These are phyloP conservation scores for Aspergillus sparsus DNA, from an alignment of 495 filamentous ascomycete species.

Conservation along the genomic window DNA sequence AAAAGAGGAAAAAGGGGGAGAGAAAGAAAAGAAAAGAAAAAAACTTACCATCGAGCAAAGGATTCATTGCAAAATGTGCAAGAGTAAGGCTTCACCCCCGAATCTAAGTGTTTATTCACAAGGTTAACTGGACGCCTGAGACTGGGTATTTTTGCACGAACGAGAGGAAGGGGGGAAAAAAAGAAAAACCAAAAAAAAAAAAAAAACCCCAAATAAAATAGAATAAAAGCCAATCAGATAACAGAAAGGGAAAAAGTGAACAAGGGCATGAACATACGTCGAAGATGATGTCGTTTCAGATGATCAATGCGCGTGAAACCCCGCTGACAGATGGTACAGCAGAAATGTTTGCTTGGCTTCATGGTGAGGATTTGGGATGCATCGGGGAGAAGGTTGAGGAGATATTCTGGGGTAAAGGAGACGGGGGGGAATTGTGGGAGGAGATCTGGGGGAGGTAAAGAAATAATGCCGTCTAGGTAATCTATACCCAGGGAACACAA, in stretches of 20 bases:
- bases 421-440: slow-evolving; percentile 13
- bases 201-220: neutral
- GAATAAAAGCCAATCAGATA: neutral
- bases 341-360: slow-evolving; percentile 50
- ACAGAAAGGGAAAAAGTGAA: slow-evolving; percentile 14
- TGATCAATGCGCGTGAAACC: slow-evolving; percentile 53
- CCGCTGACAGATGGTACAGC: slow-evolving; percentile 49
- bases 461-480: no score
- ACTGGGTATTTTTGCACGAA: neutral
- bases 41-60: slow-evolving; percentile 48
- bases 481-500: no score
- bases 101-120: slow-evolving; percentile 32
- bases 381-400: slow-evolving; percentile 39
- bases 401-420: slow-evolving; percentile 31
- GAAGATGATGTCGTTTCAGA: slow-evolving; percentile 49
- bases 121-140: slow-evolving; percentile 20
- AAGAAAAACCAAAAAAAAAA: slow-evolving; percentile 1
- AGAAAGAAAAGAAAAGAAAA: neutral
- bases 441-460: slow-evolving; percentile 13
- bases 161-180: neutral
- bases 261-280: slow-evolving; percentile 37
- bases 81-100: slow-evolving; percentile 48
- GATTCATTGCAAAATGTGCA: slow-evolving; percentile 47
- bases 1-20: neutral
- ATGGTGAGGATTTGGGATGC: slow-evolving; percentile 30